phyloP scores from a whole-genome alignment of 345 rosid species.

The Populus pruinosa region DNA sequence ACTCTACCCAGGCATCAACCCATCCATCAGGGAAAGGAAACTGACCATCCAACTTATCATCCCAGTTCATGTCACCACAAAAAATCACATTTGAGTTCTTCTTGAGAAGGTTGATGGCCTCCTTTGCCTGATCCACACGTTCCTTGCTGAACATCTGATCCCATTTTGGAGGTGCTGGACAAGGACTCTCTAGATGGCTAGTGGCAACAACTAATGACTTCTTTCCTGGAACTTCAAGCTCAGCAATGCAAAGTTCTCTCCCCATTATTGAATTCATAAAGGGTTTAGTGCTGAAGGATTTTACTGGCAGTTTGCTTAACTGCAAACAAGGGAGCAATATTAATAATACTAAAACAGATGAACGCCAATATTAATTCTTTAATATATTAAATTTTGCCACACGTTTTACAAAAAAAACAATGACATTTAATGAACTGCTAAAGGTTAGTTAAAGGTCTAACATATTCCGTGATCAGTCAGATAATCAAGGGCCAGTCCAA shows the following conservation, averaged over 20 bases:
- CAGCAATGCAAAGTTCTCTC: slow-evolving; percentile 70
- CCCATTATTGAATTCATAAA: slow-evolving; percentile 83
- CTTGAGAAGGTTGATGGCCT: slow-evolving; percentile 48
- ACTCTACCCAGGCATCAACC: slow-evolving; percentile 74
- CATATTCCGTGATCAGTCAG: too few relatives aligned
- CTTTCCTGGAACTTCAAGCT: slow-evolving; percentile 56
- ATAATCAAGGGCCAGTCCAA: too few relatives aligned
- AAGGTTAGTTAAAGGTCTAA: too few relatives aligned
- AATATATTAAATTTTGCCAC: too few relatives aligned
- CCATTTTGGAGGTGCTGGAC: slow-evolving; percentile 91
- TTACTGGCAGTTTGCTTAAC: slow-evolving; percentile 78
- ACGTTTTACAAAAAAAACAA: too few relatives aligned
- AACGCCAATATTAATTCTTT: neutral
- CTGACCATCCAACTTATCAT: slow-evolving; percentile 73
- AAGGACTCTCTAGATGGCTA: slow-evolving; percentile 97
- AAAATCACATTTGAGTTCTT: slow-evolving; percentile 63
- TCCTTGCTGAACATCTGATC: slow-evolving; percentile 95
- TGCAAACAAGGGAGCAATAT: slow-evolving; percentile 29
- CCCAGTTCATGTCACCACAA: slow-evolving; percentile 98
- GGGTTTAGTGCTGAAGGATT: slow-evolving; percentile 53
- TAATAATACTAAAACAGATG: neutral
- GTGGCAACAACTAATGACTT: slow-evolving; percentile 71
- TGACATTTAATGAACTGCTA: too few relatives aligned
- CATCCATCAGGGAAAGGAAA: slow-evolving; percentile 73
- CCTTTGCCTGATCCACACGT: slow-evolving; percentile 76